phyloP scores from a whole-genome alignment of 805 yeast species.

The Diddensiella santjacobensis region DNA sequence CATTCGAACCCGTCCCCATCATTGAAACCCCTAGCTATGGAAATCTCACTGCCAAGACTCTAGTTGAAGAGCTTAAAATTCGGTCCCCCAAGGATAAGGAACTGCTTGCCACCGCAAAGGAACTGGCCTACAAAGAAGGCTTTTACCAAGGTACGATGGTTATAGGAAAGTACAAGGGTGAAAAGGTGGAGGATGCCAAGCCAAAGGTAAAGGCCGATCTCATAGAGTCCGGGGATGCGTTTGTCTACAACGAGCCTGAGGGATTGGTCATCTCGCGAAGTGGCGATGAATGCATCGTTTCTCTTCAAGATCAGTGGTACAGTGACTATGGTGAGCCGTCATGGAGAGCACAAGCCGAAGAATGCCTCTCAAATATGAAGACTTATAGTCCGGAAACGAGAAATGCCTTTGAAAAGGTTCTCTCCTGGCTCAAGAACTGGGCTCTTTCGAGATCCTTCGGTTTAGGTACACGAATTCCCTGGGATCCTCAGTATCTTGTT shows the following conservation, averaged over 20 bases:
- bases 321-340: constrained; percentile 92
- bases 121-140: constrained; percentile 93
- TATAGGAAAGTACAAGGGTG: constrained; percentile 80
- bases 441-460: constrained; percentile 97
- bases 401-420: constrained; percentile 88
- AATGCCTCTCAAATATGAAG: constrained; percentile 71
- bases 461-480: constrained; percentile 89
- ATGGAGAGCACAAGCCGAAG: constrained; percentile 81
- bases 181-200: constrained; percentile 87
- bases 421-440: constrained; percentile 98
- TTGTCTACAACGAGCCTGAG: constrained; percentile 94
- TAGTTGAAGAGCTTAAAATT: constrained; percentile 84
- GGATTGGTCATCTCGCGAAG: constrained; percentile 85
- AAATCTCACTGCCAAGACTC: constrained; percentile 75
- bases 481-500: constrained; percentile 92
- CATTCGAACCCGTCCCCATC: constrained; percentile 66
- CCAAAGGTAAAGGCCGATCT: constrained; percentile 79
- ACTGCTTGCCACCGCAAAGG: constrained; percentile 88
- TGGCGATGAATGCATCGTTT: constrained; percentile 94
- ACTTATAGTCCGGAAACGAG: constrained; percentile 78
- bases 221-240: constrained; percentile 72
- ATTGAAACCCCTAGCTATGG: constrained; percentile 84
- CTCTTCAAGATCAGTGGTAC: constrained; percentile 98
- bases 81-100: constrained; percentile 90
- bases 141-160: constrained; percentile 84